Evolutionary conservation across 257 asterid genomes (phyloP).

Genomic region (Penstemon barbatus): DNA sequence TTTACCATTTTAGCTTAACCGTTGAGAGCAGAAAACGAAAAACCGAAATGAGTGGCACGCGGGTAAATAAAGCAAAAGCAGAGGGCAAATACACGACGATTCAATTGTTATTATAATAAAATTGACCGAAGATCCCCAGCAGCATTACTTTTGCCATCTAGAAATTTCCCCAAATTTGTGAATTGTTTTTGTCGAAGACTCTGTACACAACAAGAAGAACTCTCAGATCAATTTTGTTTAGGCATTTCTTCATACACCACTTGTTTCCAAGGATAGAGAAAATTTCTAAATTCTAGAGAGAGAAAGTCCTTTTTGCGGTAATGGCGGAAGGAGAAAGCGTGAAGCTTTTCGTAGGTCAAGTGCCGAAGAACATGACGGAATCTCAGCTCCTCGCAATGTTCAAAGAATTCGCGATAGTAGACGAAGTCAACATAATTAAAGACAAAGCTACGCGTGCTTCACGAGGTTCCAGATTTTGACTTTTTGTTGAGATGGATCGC

Average conservation of each 20-base stretch:
- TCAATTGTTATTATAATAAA: conserved; percentile 35
- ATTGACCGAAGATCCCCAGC: conserved; percentile 48
- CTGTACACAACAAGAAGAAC: not conserved
- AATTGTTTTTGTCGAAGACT: not conserved
- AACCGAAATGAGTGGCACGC: conserved; percentile 42
- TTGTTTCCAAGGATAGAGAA: conserved; percentile 29
- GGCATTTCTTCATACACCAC: not conserved
- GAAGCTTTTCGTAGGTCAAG: conserved; percentile 97
- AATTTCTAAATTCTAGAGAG: conserved; percentile 20
- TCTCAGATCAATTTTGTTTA: not conserved
- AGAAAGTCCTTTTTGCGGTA: conserved; percentile 32
- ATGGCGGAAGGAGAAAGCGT: conserved; percentile 97
- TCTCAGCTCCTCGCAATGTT: conserved; percentile 68
- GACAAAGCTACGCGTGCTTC: conserved; percentile 77
- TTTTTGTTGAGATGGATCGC: conserved; percentile 43
- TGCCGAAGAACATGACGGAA: conserved; percentile 90
- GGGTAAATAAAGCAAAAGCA: conserved; percentile 26
- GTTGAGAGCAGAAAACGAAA: conserved; percentile 9
- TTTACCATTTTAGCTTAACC: conserved; percentile 36
- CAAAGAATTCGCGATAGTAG: conserved; percentile 66
- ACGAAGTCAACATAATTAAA: conserved; percentile 87
- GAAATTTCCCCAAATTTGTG: not conserved
- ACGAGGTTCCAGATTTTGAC: conserved; percentile 58
- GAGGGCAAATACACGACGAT: conserved; percentile 26
- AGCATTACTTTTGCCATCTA: conserved; percentile 30